A percentile compares a stretch with the other conserved stretches of the same genome.
Conservation (phyloP, 192 early-diverging fungal species). For the Funneliformis geosporum region DNA sequence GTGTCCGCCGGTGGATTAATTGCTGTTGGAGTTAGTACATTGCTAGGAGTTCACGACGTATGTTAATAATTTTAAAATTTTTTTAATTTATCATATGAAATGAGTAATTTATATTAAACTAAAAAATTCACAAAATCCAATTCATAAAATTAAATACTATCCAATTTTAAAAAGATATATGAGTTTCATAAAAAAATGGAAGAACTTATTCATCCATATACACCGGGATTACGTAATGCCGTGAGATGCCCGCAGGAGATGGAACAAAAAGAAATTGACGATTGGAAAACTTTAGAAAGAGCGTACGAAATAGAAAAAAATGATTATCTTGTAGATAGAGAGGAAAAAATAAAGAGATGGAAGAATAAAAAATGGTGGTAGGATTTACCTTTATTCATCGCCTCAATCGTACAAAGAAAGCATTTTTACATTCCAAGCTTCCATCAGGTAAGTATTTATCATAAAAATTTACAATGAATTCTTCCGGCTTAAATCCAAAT, state of each 20-base stretch:
- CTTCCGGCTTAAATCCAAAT: constrained; percentile 93
- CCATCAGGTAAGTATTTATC: constrained; percentile 80
- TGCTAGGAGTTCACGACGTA: neutral
- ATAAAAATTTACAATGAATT: constrained; percentile 89
- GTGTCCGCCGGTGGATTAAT: constrained; percentile 3
- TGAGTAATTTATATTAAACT: neutral
- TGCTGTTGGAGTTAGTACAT: neutral
- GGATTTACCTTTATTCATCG: constrained; percentile 46
- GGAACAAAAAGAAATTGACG: neutral
- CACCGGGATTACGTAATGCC: neutral
- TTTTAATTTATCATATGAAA: neutral
- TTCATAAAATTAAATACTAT: neutral
- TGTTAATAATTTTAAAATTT: neutral
- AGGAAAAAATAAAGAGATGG: neutral
- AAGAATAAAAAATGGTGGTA: constrained; percentile 8
- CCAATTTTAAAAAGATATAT: neutral
- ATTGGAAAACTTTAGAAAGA: neutral
- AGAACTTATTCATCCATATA: neutral
- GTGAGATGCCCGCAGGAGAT: neutral
- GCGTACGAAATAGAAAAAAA: neutral
- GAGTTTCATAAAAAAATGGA: constrained; percentile 20
- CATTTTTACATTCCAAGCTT: constrained; percentile 77
- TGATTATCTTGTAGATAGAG: neutral
- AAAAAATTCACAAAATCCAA: neutral
- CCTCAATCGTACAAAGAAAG: constrained; percentile 82